These are phyloP conservation scores for Colletotrichum graminicola DNA, from an alignment of 2,329 filamentous ascomycete species.

Conservation along the genomic window DNA sequence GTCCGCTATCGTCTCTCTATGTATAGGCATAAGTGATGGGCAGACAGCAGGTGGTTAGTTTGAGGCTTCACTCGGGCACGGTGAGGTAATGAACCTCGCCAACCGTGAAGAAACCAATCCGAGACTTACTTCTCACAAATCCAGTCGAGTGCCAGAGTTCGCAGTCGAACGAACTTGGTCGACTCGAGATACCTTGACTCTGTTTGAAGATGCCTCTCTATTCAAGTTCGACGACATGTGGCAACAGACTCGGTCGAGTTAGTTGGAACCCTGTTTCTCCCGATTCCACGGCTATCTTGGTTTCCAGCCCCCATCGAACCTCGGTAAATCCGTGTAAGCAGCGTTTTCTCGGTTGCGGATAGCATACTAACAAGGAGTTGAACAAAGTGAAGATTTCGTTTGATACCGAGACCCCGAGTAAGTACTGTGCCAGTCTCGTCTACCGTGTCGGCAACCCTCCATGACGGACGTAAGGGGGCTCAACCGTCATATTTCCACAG, in stretches of 20 bases:
- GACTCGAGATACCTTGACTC: background rate
- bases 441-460: background rate
- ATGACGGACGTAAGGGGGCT: background rate
- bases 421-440: too few species aligned
- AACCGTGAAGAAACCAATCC: background rate
- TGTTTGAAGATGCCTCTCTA: background rate
- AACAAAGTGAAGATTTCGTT: background rate
- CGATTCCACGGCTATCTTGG: slow-evolving; percentile 7
- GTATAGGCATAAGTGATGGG: background rate
- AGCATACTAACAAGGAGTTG: background rate
- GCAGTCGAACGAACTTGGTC: background rate
- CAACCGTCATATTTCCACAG: background rate
- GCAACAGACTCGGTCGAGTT: slow-evolving; percentile 14
- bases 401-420: background rate
- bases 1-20: background rate
- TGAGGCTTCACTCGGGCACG: slow-evolving; percentile 3
- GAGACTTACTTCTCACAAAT: background rate
- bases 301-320: background rate
- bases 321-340: background rate
- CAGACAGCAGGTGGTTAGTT: background rate
- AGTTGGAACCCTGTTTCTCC: slow-evolving; percentile 28
- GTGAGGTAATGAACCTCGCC: background rate
- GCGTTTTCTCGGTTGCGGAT: background rate
- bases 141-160: background rate
- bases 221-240: background rate